Conservation (phyloP, 2,329 filamentous ascomycete species). For the Exserohilum rostratum region DNA sequence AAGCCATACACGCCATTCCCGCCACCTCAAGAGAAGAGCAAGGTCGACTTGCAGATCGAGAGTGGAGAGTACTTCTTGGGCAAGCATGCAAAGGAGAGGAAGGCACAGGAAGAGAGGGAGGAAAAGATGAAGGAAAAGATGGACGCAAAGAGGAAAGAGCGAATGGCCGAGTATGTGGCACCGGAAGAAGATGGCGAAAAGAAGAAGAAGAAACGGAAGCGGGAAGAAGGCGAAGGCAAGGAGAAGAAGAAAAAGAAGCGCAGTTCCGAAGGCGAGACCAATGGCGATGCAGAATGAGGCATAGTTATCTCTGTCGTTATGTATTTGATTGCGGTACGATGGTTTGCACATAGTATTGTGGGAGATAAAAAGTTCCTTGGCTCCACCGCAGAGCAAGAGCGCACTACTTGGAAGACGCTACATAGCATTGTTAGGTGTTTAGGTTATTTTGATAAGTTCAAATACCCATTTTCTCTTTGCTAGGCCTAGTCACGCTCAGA, state of each 20-base stretch:
- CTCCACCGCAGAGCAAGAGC: neutral
- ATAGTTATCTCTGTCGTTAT: neutral
- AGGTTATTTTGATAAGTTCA: slow-evolving; percentile 27
- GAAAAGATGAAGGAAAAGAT: slow-evolving; percentile 88
- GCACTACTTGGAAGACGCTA: slow-evolving; percentile 2
- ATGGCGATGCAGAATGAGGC: slow-evolving; percentile 31
- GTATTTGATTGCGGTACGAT: neutral
- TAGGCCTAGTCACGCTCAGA: neutral
- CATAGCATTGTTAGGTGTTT: slow-evolving; percentile 33
- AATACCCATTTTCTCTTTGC: slow-evolving; percentile 22
- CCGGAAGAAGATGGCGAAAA: slow-evolving; percentile 73
- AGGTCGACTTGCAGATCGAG: slow-evolving; percentile 97
- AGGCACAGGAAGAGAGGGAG: slow-evolving; percentile 76
- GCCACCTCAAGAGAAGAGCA: slow-evolving; percentile 96
- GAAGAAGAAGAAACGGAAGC: slow-evolving; percentile 54
- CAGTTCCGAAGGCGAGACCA: slow-evolving; percentile 33
- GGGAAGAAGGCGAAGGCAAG: slow-evolving; percentile 58
- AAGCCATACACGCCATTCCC: slow-evolving; percentile 98
- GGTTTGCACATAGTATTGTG: neutral
- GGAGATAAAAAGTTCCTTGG: neutral
- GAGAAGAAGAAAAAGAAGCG: slow-evolving; percentile 52
- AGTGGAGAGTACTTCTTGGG: slow-evolving; percentile 95
- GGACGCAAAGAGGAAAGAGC: slow-evolving; percentile 83
- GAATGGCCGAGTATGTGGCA: slow-evolving; percentile 84
- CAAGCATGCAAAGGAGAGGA: slow-evolving; percentile 89